phyloP scores from a whole-genome alignment of 495 filamentous ascomycete genomes.

The Hypoxylon fuscum region DNA sequence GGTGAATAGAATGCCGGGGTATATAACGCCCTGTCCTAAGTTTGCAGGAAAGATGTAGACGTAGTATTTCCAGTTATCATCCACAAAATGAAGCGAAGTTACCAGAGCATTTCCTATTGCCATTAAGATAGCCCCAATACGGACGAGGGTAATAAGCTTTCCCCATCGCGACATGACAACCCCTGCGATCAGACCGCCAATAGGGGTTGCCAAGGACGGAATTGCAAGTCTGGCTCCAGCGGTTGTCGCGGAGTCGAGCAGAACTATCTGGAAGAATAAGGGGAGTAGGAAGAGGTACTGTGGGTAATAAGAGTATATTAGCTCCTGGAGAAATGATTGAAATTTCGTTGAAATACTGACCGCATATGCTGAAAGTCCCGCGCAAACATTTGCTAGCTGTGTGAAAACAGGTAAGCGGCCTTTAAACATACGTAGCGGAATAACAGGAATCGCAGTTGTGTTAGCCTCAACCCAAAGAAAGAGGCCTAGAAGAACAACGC shows the following conservation, averaged over 20 bases:
- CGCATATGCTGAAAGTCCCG: conserved; percentile 70
- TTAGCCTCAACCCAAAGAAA: conserved; percentile 65
- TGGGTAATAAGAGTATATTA: conserved; percentile 5
- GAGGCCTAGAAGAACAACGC: conserved; percentile 56
- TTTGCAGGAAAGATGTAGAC: conserved; percentile 71
- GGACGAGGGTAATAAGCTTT: conserved; percentile 63
- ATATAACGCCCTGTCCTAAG: conserved; percentile 70
- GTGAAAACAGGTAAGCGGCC: conserved; percentile 62
- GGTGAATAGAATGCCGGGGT: conserved; percentile 69
- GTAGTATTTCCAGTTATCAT: conserved; percentile 69
- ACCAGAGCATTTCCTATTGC: conserved; percentile 66
- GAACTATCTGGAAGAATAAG: conserved; percentile 70
- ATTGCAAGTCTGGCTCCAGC: conserved; percentile 68
- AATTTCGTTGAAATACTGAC: conserved; percentile 50
- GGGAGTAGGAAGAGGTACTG: conserved; percentile 74
- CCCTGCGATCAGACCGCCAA: conserved; percentile 68
- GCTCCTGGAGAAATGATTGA: conserved; percentile 4
- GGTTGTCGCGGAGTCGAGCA: conserved; percentile 67
- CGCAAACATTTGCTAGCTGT: conserved; percentile 68
- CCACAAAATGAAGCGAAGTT: conserved; percentile 63
- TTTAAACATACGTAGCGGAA: conserved; percentile 65
- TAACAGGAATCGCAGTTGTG: conserved; percentile 68
- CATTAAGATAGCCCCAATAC: conserved; percentile 66
- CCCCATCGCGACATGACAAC: conserved; percentile 73
- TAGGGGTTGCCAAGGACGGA: conserved; percentile 68